Evolutionary conservation across 1,284 basidiomycete genomes (phyloP), one percentile per base, ranked within the genome.

Genomic region (Laetiporus sulphureus): DNA sequence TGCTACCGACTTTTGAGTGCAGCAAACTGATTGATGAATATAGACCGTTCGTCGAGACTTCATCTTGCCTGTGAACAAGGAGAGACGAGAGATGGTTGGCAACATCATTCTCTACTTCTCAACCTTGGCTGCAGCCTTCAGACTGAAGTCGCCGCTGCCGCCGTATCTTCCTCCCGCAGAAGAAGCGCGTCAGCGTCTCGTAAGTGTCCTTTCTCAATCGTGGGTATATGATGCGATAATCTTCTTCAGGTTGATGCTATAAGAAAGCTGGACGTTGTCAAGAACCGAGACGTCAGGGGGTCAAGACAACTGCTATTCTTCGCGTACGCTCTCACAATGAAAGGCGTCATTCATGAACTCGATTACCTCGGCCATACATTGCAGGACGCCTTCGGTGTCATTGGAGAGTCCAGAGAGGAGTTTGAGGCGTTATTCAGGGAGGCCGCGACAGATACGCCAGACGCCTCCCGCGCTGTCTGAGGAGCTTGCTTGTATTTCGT

Each of bases 151-250:
- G 3, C 95, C 95, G 0, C 69, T 99, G 21, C 92, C 95, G 0
- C 92, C 95, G 0, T 97, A 94, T 61, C 77, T 99, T 1, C 95
- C 95, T 2, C 93, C 93, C 0, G 94, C 89, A 0, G 90, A 92
- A 54, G 72, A 81, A 48, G 79, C 91, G 1, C 77, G 94, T 41
- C 73, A 83, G 45, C 75, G 80, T 12, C 67, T 98, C 56, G 90
- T 92, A 51, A 45, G 72, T 52, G 22, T 11, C 11, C 30, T 31
- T 36, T 31, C 23, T 33, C 30, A 32, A 24, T 40, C n/a, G n/a
- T 32, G 22, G 10, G 10, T 19, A 15, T 19, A 36, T 19, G 30
- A 3, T 31, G 15, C 33, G 23, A 32, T 31, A 18, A 40, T n/a
- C n/a, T 15, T 4, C 16, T 33, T 20, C 42, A 86, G 83, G 83